Base-by-base conservation (phyloP, 192 early-diverging fungal species). In the Linnemannia schmuckeri region DNA sequence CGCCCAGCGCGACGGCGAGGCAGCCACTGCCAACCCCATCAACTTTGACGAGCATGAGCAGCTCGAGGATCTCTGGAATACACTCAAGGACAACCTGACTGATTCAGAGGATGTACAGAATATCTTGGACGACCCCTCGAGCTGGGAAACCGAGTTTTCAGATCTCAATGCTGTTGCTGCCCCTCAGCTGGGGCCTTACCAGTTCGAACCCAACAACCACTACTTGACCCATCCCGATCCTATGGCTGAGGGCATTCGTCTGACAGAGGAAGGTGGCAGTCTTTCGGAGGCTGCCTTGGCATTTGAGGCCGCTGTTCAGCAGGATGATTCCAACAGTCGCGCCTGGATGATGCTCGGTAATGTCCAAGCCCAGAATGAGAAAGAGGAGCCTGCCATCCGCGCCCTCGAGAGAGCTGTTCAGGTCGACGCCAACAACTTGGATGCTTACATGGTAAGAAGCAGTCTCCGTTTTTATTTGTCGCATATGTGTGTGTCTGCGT, bases 321-420 rank as follows among this genome's bases (percentile, higher is more conserved):
- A 94, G 70, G 92, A 97, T 73, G 95, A 94, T 0, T 82, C 89
- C 63, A 95, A 98, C 81, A 95, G 96, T 0, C 89, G 88, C 12
- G 94, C 95, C 27, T 99, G 99, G 99, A 91, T 94, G 88, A 89
- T 94, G 88, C 93, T 99, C 6, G 99, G 99, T 40, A 94, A 96
- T 68, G 92, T 92, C 61, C 99, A 99, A 78, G 97, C 98, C 71
- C 98, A 99, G 81, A 99, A 99, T 85, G 99, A 99, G 89, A 97
- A 98, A 82, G 99, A 99, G 82, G 94, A 94, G 40, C 93, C 95
- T 22, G 98, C 99, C 4, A 98, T 99, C 70, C 94, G 95, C 20
- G 97, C 99, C 4, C 90, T 99, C 74, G 95, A 96, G 68, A 96
- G 94, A 79, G 95, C 97, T 24, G 91, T 97, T 22, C 91, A 91